Evolutionary conservation across 768 basidiomycete genomes (phyloP).

Genomic region (Guyanaporus albipodus): DNA sequence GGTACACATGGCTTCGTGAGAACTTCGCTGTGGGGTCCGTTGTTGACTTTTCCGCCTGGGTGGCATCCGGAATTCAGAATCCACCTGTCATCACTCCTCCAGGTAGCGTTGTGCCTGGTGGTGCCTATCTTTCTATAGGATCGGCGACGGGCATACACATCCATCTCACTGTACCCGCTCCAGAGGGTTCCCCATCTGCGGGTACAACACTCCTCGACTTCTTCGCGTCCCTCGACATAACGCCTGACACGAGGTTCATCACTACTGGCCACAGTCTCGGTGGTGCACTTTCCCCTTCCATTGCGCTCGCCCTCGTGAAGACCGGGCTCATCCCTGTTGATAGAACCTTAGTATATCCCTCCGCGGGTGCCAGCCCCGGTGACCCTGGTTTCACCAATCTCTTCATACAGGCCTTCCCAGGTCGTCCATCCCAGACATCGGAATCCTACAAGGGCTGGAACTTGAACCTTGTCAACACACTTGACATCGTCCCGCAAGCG

Average conservation of each 20-base stretch:
- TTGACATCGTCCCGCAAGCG: slow-evolving; percentile 13
- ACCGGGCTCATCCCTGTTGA: slow-evolving; percentile 1
- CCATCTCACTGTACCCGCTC: slow-evolving; percentile 1
- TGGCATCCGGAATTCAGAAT: neutral
- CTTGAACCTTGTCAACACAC: slow-evolving; percentile 15
- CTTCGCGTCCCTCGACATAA: neutral
- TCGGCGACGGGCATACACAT: neutral
- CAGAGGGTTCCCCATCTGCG: neutral
- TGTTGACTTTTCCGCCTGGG: slow-evolving; percentile 9
- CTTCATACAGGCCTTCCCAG: slow-evolving; percentile 2
- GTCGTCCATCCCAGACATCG: neutral
- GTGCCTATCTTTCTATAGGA: slow-evolving; percentile 1
- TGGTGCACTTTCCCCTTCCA: slow-evolving; percentile 7
- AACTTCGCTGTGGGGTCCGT: slow-evolving; percentile 8
- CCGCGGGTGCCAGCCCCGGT: slow-evolving; percentile 12
- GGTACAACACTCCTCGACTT: slow-evolving; percentile 9
- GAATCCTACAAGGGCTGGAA: slow-evolving; percentile 14
- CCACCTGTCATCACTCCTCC: neutral
- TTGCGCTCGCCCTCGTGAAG: slow-evolving; percentile 9
- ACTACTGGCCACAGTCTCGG: slow-evolving; percentile 13
- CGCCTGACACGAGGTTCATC: neutral
- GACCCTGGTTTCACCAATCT: slow-evolving; percentile 1
- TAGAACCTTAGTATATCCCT: slow-evolving; percentile 36
- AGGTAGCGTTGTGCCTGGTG: neutral
- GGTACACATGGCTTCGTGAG: neutral